A percentile compares a stretch with the other conserved stretches of the same genome.
These are phyloP conservation scores for Aspergillus intermedius DNA, from an alignment of 2,329 filamentous ascomycete species.

Conservation along the genomic window DNA sequence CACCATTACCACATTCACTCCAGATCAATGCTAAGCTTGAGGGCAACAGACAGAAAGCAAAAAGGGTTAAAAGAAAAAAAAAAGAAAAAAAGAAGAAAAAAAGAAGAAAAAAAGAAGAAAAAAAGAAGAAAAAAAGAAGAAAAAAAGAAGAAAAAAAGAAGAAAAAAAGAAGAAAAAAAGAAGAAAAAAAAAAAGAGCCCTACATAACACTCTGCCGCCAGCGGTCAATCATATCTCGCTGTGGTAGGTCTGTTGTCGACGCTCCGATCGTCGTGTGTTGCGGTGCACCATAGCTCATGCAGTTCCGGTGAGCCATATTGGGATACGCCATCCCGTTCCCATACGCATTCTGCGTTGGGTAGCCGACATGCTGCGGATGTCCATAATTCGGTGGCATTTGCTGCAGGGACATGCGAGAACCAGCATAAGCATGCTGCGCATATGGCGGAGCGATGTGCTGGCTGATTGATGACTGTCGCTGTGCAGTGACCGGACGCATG, in stretches of 20 bases:
- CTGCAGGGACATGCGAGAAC: constrained; percentile 26
- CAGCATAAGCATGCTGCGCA: constrained; percentile 11
- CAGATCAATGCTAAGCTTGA: neutral
- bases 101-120: constrained; percentile 2
- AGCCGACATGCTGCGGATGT: constrained; percentile 11
- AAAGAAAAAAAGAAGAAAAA: constrained; percentile 3
- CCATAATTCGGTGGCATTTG: constrained; percentile 18
- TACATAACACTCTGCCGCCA: constrained; percentile 47
- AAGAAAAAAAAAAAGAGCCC: constrained; percentile 1
- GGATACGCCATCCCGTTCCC: constrained; percentile 20
- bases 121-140: constrained; percentile 4
- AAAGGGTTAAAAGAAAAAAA: constrained; percentile 5
- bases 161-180: constrained; percentile 3
- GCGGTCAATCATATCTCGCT: constrained; percentile 53
- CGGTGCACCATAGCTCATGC: constrained; percentile 21
- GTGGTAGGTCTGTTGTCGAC: constrained; percentile 22
- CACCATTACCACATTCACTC: neutral
- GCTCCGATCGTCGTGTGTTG: constrained; percentile 16
- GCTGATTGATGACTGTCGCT: constrained; percentile 17
- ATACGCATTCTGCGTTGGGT: constrained; percentile 17
- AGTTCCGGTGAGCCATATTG: constrained; percentile 21
- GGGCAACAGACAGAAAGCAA: constrained; percentile 1
- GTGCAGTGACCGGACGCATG: constrained; percentile 43
- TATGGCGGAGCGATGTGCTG: constrained; percentile 1
- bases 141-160: constrained; percentile 1